Conservation (phyloP, 2,329 filamentous ascomycete species). For the Calonectria hongkongensis region DNA sequence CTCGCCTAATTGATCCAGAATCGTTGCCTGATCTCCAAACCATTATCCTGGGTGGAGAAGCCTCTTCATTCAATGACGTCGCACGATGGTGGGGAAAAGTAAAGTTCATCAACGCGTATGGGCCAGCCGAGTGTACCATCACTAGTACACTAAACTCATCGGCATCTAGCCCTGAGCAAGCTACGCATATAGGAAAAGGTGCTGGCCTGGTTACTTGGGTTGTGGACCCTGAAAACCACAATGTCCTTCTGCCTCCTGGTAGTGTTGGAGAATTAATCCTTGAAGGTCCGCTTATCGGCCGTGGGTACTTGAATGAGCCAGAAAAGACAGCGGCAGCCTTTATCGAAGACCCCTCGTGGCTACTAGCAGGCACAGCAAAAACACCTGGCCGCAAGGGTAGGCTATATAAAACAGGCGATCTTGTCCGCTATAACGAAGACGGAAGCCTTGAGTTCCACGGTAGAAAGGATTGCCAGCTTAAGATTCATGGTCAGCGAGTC, state of each 20-base stretch:
- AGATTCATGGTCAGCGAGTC: constrained; percentile 74
- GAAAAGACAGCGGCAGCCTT: constrained; percentile 11
- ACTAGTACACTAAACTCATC: neutral
- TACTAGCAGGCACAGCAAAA: neutral
- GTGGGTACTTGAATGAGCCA: constrained; percentile 23
- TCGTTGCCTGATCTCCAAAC: neutral
- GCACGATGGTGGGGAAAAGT: constrained; percentile 40
- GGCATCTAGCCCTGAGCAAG: neutral
- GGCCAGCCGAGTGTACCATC: constrained; percentile 42
- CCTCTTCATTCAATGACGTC: neutral
- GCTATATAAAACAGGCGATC: constrained; percentile 68
- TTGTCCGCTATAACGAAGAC: constrained; percentile 64
- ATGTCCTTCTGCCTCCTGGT: constrained; percentile 19
- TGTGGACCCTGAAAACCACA: constrained; percentile 29
- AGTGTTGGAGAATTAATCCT: constrained; percentile 38
- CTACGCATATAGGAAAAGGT: constrained; percentile 23
- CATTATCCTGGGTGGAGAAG: neutral
- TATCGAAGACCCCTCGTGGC: constrained; percentile 6
- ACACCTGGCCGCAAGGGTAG: constrained; percentile 35
- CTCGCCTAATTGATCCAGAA: neutral
- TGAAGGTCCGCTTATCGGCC: constrained; percentile 14
- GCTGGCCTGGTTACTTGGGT: constrained; percentile 30
- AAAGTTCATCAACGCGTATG: constrained; percentile 42
- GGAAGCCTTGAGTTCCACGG: constrained; percentile 66
- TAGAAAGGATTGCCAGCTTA: constrained; percentile 74